Base-by-base conservation (phyloP, 768 basidiomycete species). In the Mycena sanguinolenta region DNA sequence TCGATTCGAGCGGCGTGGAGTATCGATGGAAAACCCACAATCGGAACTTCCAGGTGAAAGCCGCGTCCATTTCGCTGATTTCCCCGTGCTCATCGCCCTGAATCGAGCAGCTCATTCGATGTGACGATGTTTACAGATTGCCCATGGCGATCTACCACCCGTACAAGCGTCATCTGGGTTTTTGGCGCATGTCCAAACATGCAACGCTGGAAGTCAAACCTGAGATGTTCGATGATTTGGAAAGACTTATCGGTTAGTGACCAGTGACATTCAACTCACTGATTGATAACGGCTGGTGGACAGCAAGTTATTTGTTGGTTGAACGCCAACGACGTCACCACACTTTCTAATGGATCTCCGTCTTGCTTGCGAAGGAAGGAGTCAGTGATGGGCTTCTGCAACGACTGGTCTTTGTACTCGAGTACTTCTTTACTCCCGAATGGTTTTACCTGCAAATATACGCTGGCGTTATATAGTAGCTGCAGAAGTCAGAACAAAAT, bases 11-110 rank as follows among this genome's bases (percentile, higher is more conserved):
- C 6, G 84, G 82, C 23, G 67, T 73, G 0, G 73, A 78, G 59
- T 87, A 84, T 72, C 79, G 82, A 23, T 88, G 87, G 87, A 82
- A 82, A 75, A 83, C 81, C 17, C 82, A 85, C 77, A 85, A 84
- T 32, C 80, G 86, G 46, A 77, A 73, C 38, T 80, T 88, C 30
- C 84, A 84, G 82, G 86, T 87, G 53, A 57, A 72, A 25, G 32
- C 32, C 12, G 13, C 27, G 14, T 10, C 21, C 23, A 28, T 52
- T 60, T 27, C 66, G 39, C 67, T n/a, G n/a, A n/a, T 19, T 2
- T 32, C 21, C 23, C 10, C 21, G 36, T 13, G 17, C 21, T 55
- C 21, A 34, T 14, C 19, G 10, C 66, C 66, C 32, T 54, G 19
- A 58, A 70, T 50, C 75, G n/a, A 39, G n/a, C 75, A 88, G 88